Evolutionary conservation across 345 rosid genomes (phyloP), one percentile per base, ranked within the genome.

Genomic region (Aegle marmelos): DNA sequence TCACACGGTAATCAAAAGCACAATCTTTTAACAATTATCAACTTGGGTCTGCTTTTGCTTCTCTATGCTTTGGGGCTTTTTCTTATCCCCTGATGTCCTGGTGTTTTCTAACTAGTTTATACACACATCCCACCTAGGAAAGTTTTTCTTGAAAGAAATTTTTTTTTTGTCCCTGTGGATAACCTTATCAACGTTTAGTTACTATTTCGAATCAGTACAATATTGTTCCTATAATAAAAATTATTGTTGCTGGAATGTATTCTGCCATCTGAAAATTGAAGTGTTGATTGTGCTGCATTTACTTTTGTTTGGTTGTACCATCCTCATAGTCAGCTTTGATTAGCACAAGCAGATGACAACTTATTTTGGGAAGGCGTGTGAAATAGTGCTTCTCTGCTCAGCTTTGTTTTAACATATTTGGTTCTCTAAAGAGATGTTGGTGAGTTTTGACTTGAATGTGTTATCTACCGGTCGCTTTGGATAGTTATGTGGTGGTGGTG

Each of bases 1-100:
- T 78, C 89, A 75, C 87, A 87, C 80, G 98, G 98, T 93, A 90
- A 82, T 61, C 48, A 77, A 70, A 54, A 60, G 54, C 0, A 73
- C 73, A 66, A 19, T 37, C n/a, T 50, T 28, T 57, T 73, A 73
- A 57, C 28, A 72, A 67, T 70, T 76, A 63, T 34, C 36, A 11
- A 21, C 36, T 65, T 34, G 69, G 25, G 19, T 19, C 25, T 65
- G 45, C 27, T 4, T 34, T 34, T 65, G 45, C 22, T 5, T 34
- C 16, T 10, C 69, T 34, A 14, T 65, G 41, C 24, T 16, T 22
- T 28, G 66, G 31, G 66, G 68, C 11, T 2, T 31, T 63, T 31
- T 30, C 4, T 5, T 63, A 6, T 8, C 7, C n/a, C 22, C 6
- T 17, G 6, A 14, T 17, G 19, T 53, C 57, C 22, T 17, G 57